Evolutionary conservation across 2,329 filamentous ascomycete genomes (phyloP), one percentile per base, ranked within the genome.

Genomic region (Hypomyces rosellus): DNA sequence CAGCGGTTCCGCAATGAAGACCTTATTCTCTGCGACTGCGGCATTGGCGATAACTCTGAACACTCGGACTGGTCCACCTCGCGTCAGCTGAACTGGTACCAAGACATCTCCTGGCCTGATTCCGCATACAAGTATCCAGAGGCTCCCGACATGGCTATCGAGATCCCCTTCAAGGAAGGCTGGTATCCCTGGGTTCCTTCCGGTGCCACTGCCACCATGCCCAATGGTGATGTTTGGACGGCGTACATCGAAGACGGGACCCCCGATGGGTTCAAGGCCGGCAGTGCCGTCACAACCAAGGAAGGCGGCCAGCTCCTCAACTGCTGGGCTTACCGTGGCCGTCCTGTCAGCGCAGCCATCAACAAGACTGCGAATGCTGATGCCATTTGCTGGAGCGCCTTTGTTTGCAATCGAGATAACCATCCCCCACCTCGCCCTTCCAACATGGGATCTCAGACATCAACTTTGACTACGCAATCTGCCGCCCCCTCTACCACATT

Each of bases 41-140:
- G 70, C 30, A 71, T 72, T 49, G 70, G 70, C 5, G 65, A 70
- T 51, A 70, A 72, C 57, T 59, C 63, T n/a, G 61, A 63, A 6
- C 66, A 72, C 38, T 58, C 63, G 9, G 62, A 60, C 34, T 72
- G 69, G 69, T 72, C 69, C 6, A 72, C 70, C 5, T 72, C 69
- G 41, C 69, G 69, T 38, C 69, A 72, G 55, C 68, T 72, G 58
- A 72, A 72, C 54, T 72, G 70, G 70, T 72, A 72, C 49, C 48
- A 66, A 42, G 63, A 69, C 9, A 63, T 71, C 40, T 50, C 59
- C 34, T 72, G 69, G 69, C 64, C 68, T 13, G 56, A 59, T 4
- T 61, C 62, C 30, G 64, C 61, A 36, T 64, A 64, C 30, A 57
- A 60, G 12, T 68, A 69, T 36, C 69, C 69, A 11, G 59, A 62